Conservation (phyloP, 495 filamentous ascomycete genomes). For the Xylaria palmicola region DNA sequence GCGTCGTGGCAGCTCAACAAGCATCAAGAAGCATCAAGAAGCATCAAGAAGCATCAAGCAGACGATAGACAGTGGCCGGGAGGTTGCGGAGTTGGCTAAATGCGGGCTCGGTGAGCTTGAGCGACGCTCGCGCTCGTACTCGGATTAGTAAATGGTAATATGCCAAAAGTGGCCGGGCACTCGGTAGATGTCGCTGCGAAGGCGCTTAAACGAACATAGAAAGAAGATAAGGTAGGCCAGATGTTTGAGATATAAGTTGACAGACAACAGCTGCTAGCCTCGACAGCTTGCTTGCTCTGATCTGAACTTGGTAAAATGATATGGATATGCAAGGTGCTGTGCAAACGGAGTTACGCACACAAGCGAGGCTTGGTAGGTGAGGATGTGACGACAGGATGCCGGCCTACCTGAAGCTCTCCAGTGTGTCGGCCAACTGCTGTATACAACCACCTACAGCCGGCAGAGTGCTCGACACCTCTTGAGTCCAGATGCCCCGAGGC, state of each 20-base stretch:
- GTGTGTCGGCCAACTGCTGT: no score
- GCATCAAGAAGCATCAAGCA: no score
- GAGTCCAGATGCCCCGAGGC: no score
- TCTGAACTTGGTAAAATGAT: slow-evolving; percentile 8
- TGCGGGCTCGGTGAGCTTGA: slow-evolving; percentile 10
- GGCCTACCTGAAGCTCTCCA: no score
- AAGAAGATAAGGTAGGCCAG: not conserved
- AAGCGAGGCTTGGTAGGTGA: no score
- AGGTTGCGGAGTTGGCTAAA: slow-evolving; percentile 3
- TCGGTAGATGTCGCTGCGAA: not conserved
- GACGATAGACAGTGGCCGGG: not conserved
- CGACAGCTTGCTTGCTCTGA: not conserved
- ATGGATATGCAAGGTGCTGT: slow-evolving; percentile 10
- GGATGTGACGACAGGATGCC: no score
- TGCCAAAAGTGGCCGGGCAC: not conserved
- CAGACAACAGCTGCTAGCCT: not conserved
- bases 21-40: no score
- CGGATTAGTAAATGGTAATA: not conserved
- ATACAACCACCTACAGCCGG: no score
- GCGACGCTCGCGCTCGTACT: not conserved
- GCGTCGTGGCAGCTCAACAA: not conserved
- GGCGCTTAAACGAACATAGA: not conserved
- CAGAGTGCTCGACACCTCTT: no score
- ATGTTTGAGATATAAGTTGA: slow-evolving; percentile 1
- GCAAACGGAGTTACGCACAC: not conserved